Base-by-base conservation (phyloP, 1,284 basidiomycete genomes). In the Trametes polyzona region DNA sequence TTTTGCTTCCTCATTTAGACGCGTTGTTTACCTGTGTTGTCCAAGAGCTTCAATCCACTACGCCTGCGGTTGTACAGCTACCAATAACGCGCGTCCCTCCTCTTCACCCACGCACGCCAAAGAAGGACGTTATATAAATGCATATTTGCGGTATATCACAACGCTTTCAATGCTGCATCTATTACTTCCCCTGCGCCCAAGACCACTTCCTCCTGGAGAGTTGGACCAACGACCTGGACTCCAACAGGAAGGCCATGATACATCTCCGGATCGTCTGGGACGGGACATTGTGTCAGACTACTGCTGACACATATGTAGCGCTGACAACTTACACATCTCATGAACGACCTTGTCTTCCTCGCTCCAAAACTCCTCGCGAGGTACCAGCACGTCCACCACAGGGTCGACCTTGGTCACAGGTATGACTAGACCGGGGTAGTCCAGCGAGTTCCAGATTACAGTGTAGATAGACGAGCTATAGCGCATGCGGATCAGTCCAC, bases 391-490 rank as follows among this genome's bases (percentile, higher is more conserved):
- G 62, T 88, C 86, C 10, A 83, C 44, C 12, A 55, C 52, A 2
- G 75, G 76, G 66, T 88, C 82, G 14, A 85, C 85, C 47, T 69
- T 78, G 0, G 84, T 81, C 1, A 87, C 87, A 0, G 92, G 92
- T 58, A 94, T 80, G 5, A 83, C 74, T n/a, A 83, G 75, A 1
- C 81, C 78, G 0, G 89, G 78, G 64, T 86, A 90, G 67, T 93
- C 90, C 26, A 90, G 77, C 4, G 78, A 69, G 66, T 92, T 93
- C 80, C 83, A 91, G 40, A 84, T 66, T 32, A 76, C 76, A 0
- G 90, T 90, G 17, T 64, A 64, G 11, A 64, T 48, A 1, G 62
- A 59, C 2, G 62, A 64, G n/a, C 59, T 64, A 14, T 1, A n/a
- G 2, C 2, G 16, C 16, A 35, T 16, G 7, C 4, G 8, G 4